Conservation (phyloP, 352 stramenopile genomes). For the Saprolegnia parasitica region DNA sequence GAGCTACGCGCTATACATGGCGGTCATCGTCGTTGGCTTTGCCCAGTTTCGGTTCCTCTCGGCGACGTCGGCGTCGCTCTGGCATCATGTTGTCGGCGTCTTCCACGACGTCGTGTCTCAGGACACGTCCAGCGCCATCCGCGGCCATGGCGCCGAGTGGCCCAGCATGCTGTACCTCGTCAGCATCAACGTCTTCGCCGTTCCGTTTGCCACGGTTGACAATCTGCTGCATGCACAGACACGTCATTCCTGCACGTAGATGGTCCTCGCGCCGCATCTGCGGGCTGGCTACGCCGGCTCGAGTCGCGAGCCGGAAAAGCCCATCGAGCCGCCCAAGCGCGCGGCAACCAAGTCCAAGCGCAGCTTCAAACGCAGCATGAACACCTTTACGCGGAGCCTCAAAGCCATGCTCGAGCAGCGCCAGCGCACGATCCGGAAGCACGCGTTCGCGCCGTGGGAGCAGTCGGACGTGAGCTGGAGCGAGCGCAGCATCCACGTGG, state of each 20-base stretch:
- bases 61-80: neutral
- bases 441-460: conserved; percentile 22
- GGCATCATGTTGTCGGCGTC: neutral
- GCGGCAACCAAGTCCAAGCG: neutral
- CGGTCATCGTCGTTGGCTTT: neutral
- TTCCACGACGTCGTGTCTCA: neutral
- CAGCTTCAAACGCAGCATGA: neutral
- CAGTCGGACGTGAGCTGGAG: conserved; percentile 12
- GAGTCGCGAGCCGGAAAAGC: neutral
- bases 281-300: neutral
- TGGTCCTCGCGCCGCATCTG: neutral
- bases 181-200: neutral
- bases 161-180: neutral
- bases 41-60: neutral
- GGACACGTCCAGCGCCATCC: neutral
- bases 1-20: neutral
- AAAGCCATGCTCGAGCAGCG: conserved; percentile 18
- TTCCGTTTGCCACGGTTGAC: neutral
- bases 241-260: conserved; percentile 4
- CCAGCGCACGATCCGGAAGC: conserved; percentile 13
- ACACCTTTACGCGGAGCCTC: neutral
- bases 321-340: conserved; percentile 11
- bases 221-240: neutral
- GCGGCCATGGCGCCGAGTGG: neutral
- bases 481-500: neutral